Evolutionary conservation across 768 basidiomycete species (phyloP).

Genomic region (Leccinum truebloodii): DNA sequence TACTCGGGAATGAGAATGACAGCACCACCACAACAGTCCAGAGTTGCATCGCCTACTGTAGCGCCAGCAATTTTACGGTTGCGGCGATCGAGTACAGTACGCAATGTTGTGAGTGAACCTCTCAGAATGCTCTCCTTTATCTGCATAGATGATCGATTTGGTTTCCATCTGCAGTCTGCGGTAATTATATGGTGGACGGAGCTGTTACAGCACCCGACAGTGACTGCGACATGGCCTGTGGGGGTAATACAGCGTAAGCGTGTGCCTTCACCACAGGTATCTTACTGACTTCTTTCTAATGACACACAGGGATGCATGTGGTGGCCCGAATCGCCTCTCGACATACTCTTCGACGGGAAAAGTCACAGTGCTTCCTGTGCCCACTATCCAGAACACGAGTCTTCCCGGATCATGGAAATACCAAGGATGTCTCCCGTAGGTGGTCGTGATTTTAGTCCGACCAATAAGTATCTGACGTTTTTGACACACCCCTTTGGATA

Average conservation of each 20-base stretch:
- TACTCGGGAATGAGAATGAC: slow-evolving; percentile 48
- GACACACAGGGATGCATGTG: slow-evolving; percentile 59
- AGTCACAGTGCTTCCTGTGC: slow-evolving; percentile 59
- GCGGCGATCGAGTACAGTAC: slow-evolving; percentile 69
- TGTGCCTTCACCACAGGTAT: background rate
- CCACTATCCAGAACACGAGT: slow-evolving; percentile 50
- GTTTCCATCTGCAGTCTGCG: slow-evolving; percentile 56
- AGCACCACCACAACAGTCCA: slow-evolving; percentile 53
- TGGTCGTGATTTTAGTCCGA: background rate
- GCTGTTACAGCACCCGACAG: slow-evolving; percentile 50
- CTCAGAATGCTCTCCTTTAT: background rate
- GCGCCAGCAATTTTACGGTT: slow-evolving; percentile 54
- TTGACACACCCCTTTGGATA: slow-evolving; percentile 20
- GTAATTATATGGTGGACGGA: slow-evolving; percentile 60
- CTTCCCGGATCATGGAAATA: slow-evolving; percentile 68
- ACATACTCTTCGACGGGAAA: slow-evolving; percentile 58
- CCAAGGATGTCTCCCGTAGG: slow-evolving; percentile 66
- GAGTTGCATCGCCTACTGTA: slow-evolving; percentile 62
- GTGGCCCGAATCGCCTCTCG: slow-evolving; percentile 71
- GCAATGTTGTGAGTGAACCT: slow-evolving; percentile 46
- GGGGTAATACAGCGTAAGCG: slow-evolving; percentile 63
- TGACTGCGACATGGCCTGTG: slow-evolving; percentile 74
- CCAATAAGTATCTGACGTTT: background rate
- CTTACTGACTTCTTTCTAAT: background rate
- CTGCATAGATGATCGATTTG: slow-evolving; percentile 3